Conservation (phyloP, 2,329 filamentous ascomycete species). For the Paraphaeosphaeria minitans region DNA sequence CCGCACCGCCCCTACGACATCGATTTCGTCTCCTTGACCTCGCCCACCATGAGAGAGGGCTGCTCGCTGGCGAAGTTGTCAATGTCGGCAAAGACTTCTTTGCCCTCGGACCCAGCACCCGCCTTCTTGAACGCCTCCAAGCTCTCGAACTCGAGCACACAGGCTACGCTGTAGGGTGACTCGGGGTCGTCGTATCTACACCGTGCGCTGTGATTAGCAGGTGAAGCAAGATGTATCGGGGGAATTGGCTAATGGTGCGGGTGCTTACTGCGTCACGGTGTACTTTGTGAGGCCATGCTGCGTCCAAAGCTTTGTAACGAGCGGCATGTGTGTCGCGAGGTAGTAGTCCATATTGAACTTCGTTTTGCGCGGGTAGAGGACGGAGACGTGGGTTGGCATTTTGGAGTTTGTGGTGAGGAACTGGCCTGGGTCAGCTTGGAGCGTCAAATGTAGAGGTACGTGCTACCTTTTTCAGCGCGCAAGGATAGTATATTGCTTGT, state of each 20-base stretch:
- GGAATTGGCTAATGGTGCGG: not conserved
- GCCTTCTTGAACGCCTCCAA: constrained; percentile 30
- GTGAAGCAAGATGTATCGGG: not conserved
- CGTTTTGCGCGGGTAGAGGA: constrained; percentile 51
- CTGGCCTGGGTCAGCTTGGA: not conserved
- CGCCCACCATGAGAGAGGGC: not conserved
- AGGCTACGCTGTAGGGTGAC: constrained; percentile 26
- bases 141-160: constrained; percentile 33
- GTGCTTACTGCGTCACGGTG: constrained; percentile 23
- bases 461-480: not conserved
- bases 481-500: not conserved
- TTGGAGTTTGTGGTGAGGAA: constrained; percentile 18
- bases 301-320: constrained; percentile 49
- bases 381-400: constrained; percentile 19
- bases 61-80: constrained; percentile 1
- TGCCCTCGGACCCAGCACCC: constrained; percentile 19
- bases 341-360: constrained; percentile 59
- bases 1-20: not conserved
- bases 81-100: constrained; percentile 47
- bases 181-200: constrained; percentile 17
- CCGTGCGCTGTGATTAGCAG: not conserved
- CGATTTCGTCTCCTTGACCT: not conserved
- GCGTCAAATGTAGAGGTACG: not conserved
- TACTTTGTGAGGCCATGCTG: constrained; percentile 46
- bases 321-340: constrained; percentile 53